phyloP scores from a whole-genome alignment of 2,329 filamentous ascomycete genomes.

The Verticillium longisporum region DNA sequence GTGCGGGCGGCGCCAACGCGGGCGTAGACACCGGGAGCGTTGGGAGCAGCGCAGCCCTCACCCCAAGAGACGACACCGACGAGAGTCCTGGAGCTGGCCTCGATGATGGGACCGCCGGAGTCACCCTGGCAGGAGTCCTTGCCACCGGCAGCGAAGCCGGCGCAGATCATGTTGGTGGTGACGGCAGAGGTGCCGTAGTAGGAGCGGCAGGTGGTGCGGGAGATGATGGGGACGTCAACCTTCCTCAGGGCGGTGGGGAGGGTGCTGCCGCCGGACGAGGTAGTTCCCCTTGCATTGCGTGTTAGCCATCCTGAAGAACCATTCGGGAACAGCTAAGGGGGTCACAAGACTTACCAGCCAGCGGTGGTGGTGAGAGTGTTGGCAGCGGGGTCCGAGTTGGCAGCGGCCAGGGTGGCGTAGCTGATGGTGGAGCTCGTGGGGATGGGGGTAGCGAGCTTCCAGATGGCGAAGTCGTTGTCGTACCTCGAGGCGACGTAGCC shows the following conservation, averaged over 20 bases:
- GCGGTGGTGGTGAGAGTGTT: constrained; percentile 15
- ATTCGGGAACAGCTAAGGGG: no score
- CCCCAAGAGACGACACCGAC: constrained; percentile 24
- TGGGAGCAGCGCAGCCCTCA: constrained; percentile 18
- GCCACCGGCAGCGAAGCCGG: constrained; percentile 17
- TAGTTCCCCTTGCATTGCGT: constrained; percentile 12
- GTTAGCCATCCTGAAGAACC: no score
- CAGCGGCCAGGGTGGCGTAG: constrained; percentile 16
- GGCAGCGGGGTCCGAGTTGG: constrained; percentile 18
- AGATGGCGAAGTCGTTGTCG: constrained; percentile 22
- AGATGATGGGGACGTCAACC: constrained; percentile 22
- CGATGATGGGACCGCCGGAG: constrained; percentile 22
- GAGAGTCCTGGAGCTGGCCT: constrained; percentile 12
- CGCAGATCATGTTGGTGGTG: constrained; percentile 24
- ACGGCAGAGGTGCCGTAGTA: constrained; percentile 16
- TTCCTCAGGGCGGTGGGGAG: constrained; percentile 17
- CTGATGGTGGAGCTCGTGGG: constrained; percentile 13
- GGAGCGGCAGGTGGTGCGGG: constrained; percentile 16
- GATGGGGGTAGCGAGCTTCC: constrained; percentile 19
- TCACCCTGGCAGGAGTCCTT: constrained; percentile 25
- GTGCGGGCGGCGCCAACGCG: constrained; percentile 16
- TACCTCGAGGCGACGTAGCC: constrained; percentile 10
- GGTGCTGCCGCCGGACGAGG: constrained; percentile 7
- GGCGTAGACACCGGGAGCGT: constrained; percentile 20
- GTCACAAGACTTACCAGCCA: constrained; percentile 17